A percentile compares a stretch with the other conserved stretches of the same genome.
phyloP scores from a whole-genome alignment of 108 stramenopile species.

The Seminavis robusta region DNA sequence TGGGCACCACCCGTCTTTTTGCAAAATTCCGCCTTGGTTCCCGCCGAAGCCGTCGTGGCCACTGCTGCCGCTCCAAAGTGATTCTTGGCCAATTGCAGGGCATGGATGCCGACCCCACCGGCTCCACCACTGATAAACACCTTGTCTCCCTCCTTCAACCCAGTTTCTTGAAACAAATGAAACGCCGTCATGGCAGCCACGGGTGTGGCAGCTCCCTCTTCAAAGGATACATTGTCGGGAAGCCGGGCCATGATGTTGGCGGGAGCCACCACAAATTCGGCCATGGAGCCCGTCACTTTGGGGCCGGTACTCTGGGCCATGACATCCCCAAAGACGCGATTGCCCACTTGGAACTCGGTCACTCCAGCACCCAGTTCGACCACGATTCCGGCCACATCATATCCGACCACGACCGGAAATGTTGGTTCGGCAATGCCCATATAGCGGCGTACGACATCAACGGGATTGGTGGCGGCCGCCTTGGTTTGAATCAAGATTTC shows the following conservation, averaged over 20 bases:
- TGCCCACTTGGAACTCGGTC: too few species aligned
- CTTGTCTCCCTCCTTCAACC: slow-evolving; percentile 8
- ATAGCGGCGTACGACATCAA: too few species aligned
- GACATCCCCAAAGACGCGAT: too few species aligned
- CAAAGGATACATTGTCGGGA: not conserved
- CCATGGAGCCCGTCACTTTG: slow-evolving; percentile 3
- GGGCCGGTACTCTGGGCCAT: too few species aligned
- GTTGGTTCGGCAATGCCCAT: too few species aligned
- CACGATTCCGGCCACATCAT: too few species aligned
- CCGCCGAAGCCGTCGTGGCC: not conserved
- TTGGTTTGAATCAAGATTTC: too few species aligned
- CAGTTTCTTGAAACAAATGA: not conserved
- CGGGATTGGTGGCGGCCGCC: too few species aligned
- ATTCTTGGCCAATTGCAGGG: slow-evolving; percentile 9
- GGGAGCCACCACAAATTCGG: not conserved
- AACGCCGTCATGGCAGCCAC: slow-evolving; percentile 1
- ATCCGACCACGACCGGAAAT: too few species aligned
- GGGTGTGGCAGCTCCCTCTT: not conserved
- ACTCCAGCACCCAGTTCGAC: too few species aligned
- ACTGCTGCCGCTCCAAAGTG: not conserved
- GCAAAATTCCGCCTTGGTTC: not conserved
- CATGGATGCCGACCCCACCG: slow-evolving; percentile 18
- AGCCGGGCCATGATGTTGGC: not conserved
- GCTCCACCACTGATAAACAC: slow-evolving; percentile 14
- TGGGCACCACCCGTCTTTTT: slow-evolving; percentile 6